Conservation (phyloP, 768 basidiomycete genomes). For the Gelatoporia subvermispora region DNA sequence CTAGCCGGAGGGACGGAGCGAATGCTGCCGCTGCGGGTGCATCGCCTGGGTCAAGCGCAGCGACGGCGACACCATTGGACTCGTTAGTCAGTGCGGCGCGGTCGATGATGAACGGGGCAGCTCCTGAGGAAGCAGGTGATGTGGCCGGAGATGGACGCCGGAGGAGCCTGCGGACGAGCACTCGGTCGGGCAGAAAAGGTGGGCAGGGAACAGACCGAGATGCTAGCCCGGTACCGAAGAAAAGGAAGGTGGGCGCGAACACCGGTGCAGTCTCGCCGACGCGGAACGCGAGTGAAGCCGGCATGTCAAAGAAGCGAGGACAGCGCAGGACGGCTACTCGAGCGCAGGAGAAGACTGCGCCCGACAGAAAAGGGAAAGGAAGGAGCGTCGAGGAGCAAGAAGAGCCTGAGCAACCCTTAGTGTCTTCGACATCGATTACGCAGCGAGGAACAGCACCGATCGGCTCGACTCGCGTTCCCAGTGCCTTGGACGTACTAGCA, state of each 20-base stretch:
- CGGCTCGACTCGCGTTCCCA: slow-evolving; percentile 30
- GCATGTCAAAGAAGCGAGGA: background rate
- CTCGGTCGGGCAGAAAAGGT: slow-evolving; percentile 15
- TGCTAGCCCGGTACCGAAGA: slow-evolving; percentile 35
- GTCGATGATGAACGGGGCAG: slow-evolving; percentile 44
- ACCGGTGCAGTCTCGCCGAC: background rate
- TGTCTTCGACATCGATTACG: background rate
- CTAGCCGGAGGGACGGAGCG: too few species aligned
- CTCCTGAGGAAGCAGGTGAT: slow-evolving; percentile 17
- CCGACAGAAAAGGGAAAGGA: slow-evolving; percentile 2
- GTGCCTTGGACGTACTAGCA: slow-evolving; percentile 66
- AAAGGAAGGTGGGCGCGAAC: slow-evolving; percentile 23
- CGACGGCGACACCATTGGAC: slow-evolving; percentile 45
- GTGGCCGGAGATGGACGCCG: background rate
- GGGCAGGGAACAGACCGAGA: slow-evolving; percentile 21
- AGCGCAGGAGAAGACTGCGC: background rate
- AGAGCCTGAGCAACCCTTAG: background rate
- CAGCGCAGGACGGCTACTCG: background rate
- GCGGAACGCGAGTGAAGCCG: background rate
- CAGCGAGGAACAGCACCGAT: background rate
- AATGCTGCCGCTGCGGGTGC: slow-evolving; percentile 2
- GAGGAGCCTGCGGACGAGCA: background rate
- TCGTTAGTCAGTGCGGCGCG: slow-evolving; percentile 59
- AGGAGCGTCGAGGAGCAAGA: slow-evolving; percentile 6
- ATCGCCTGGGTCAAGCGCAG: slow-evolving; percentile 20